Base-by-base conservation (phyloP, 202 grass and related monocot genomes). In the Hordeum pubiflorum region DNA sequence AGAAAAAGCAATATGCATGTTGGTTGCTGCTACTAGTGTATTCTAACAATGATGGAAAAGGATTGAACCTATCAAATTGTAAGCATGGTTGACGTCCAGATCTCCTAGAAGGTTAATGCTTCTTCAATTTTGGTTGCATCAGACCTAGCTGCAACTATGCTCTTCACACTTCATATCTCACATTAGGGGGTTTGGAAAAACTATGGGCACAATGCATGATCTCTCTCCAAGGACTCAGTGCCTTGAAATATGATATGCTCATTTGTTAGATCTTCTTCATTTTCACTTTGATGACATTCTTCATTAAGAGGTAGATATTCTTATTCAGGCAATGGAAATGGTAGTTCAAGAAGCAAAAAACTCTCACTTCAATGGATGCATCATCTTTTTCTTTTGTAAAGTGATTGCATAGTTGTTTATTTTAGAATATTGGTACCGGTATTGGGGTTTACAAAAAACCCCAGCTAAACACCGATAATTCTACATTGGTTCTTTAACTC, bases 41-140 rank as follows among this genome's bases (percentile, higher is more conserved):
- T 11, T 75, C 55, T n/a, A 83, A 54, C 69, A 33, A 65, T 75
- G 54, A 74, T 46, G 39, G 67, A n/a, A 48, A 82, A 18, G 10
- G 6, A 13, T 23, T 63, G 22, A 82, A 63, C n/a, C 54, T 74
- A 20, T 5, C 18, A 32, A 44, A 39, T 11, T 36, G 4, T 5
- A 82, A 82, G 12, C 3, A 0, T 9, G 2, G 1, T 29, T 18
- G 2, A 31, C 66, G 7, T 24, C 22, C 29, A 40, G 27, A 2
- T 27, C 4, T 38, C 9, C 76, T 2, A 20, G 5, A 38, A 60
- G 52, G 41, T 32, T 71, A 29, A 6, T 82, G 75, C 43, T 63
- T 75, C 48, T 55, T 55, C 52, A 55, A 6, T 48, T 48, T 48
- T 1, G 13, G 44, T 48, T 48, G 44, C 44, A 48, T 48, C 14